Evolutionary conservation across 1,284 basidiomycete species (phyloP).

Genomic region (Sanghuangporus weigelae): DNA sequence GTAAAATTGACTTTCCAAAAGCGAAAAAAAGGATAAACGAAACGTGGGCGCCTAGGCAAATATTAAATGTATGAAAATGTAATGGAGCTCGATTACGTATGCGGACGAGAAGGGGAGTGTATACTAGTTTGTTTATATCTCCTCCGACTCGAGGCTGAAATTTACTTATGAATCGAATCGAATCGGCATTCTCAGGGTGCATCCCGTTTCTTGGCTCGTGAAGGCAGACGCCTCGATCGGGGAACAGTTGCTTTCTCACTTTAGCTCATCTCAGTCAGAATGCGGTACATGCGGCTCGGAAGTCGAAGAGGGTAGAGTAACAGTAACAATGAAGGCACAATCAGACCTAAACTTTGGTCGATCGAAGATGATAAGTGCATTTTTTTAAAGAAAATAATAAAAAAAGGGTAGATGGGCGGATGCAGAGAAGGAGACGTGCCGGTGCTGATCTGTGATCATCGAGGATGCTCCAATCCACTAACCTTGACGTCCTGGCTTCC

Average conservation of each 20-base stretch:
- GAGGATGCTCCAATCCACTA: background rate
- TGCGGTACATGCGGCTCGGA: background rate
- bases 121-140: background rate
- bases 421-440: background rate
- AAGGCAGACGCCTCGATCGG: background rate
- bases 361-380: background rate
- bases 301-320: background rate
- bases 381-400: too few relatives aligned
- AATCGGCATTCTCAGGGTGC: background rate
- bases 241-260: background rate
- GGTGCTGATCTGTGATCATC: conserved; percentile 4
- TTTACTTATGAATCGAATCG: background rate
- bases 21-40: background rate
- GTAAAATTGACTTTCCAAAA: background rate
- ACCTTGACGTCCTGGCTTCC: background rate
- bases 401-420: background rate
- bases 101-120: background rate
- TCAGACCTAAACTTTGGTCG: background rate
- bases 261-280: background rate
- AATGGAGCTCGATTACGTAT: background rate
- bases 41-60: background rate
- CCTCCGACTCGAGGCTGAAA: background rate
- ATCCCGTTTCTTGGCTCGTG: background rate
- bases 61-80: background rate
- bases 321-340: background rate